Conservation (phyloP, 164 flowering plant species). For the Piper betle region DNA sequence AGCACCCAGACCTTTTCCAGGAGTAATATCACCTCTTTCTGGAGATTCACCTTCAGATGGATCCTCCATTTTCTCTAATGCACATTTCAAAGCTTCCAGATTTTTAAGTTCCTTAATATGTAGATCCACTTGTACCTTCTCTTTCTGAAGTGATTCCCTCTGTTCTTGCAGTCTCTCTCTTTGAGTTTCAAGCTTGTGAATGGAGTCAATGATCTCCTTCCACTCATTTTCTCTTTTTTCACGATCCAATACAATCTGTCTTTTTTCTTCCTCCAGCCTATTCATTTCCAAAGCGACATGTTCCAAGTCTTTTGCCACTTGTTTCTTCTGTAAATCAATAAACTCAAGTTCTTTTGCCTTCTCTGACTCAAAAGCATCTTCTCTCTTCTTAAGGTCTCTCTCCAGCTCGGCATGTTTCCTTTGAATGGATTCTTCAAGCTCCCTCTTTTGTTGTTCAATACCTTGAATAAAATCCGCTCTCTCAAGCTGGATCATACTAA, state of each 20-base stretch:
- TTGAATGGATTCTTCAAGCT: slow-evolving; percentile 47
- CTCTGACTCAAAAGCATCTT: slow-evolving; percentile 60
- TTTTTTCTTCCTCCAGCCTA: slow-evolving; percentile 62
- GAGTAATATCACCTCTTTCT: slow-evolving; percentile 4
- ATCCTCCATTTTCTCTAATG: slow-evolving; percentile 33
- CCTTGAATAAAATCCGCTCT: slow-evolving; percentile 51
- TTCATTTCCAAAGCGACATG: slow-evolving; percentile 49
- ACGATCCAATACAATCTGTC: slow-evolving; percentile 55
- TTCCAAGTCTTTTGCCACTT: slow-evolving; percentile 47
- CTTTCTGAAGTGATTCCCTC: slow-evolving; percentile 63
- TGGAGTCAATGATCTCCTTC: slow-evolving; percentile 50
- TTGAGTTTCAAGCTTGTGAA: slow-evolving; percentile 78
- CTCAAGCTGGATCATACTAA: slow-evolving; percentile 69
- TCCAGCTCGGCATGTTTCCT: slow-evolving; percentile 79
- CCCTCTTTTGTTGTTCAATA: slow-evolving; percentile 62
- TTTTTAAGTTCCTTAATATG: slow-evolving; percentile 48
- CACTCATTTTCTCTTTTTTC: slow-evolving; percentile 67
- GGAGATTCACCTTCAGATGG: slow-evolving; percentile 23
- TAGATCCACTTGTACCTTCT: slow-evolving; percentile 48
- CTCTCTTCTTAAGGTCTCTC: slow-evolving; percentile 41
- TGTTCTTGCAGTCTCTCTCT: slow-evolving; percentile 68
- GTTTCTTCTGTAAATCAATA: slow-evolving; percentile 50
- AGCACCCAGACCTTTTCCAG: slow-evolving; percentile 14
- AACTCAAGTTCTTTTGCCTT: slow-evolving; percentile 46
- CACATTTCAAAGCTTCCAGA: slow-evolving; percentile 43